Evolutionary conservation across 495 filamentous ascomycete genomes (phyloP), one percentile per base, ranked within the genome.

Genomic region (Apiosordaria backusii): DNA sequence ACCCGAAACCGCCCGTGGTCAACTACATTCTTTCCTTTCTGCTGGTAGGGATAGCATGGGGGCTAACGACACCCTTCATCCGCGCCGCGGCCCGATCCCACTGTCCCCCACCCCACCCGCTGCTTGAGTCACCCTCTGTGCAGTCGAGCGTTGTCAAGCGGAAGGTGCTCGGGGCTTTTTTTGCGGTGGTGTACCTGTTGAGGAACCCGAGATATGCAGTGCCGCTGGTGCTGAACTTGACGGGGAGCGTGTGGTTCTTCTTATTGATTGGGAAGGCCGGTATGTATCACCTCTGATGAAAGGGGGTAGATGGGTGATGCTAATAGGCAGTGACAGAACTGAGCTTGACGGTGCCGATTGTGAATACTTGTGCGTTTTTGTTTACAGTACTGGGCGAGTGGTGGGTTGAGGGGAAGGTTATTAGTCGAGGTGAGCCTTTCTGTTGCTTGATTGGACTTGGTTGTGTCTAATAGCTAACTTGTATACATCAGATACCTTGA

Each of bases 221-320:
- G 45, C 94, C 94, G 25, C 74, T 99, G 70, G 78, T 97, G 60
- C 81, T 97, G 26, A 99, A 99, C 72, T 76, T 97, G 70, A 97
- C 95, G 40, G 95, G 95, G 65, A 96, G 92, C 72, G 84, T 99
- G 67, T 99, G 95, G 95, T 99, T 99, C 72, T 99, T 99, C 73
- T 75, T 97, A 70, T 79, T 99, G 67, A 91, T 99, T 81, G 95
- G 95, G 63, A 85, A 93, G 77, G 92, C 93, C 69, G 92, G 92
- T 95, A 78, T 67, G 88, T 85, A 10, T 59, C 40, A 60, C 19
- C 21, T 24, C 21, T 27, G 59, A 27, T 21, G 9, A 52, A 24
- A 64, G 7, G 2, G 54, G 27, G 21, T 6, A 45, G 5, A 1
- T 45, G 35, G n/a, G 35, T 13, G 35, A 10, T 65, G 60, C 63